Evolutionary conservation across 208 protist genomes (phyloP).

Genomic region (Crithidia thermophila): DNA sequence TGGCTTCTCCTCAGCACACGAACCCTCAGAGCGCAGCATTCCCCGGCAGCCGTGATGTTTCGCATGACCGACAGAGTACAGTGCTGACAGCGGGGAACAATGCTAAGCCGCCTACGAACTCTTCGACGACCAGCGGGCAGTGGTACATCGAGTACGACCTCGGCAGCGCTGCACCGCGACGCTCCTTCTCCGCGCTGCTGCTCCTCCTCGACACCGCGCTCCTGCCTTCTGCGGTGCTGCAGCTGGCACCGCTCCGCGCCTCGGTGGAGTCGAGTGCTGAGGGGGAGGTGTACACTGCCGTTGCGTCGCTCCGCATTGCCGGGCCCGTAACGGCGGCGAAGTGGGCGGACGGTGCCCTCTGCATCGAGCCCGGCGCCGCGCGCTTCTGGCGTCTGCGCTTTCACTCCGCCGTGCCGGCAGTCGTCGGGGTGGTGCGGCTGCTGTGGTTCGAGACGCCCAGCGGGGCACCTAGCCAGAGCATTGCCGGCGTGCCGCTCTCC

Average conservation of each 20-base stretch:
- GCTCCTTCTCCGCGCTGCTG: slow-evolving; percentile 52
- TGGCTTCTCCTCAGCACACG: neutral
- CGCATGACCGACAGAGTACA: no score
- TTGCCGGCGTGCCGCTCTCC: slow-evolving; percentile 9
- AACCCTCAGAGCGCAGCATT: no score
- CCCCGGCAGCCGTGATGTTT: no score
- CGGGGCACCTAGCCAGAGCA: neutral
- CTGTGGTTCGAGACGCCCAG: slow-evolving; percentile 53
- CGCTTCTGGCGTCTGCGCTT: slow-evolving; percentile 78
- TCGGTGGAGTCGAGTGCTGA: slow-evolving; percentile 67
- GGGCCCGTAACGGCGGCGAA: slow-evolving; percentile 13
- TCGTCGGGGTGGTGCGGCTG: slow-evolving; percentile 54
- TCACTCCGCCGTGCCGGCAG: slow-evolving; percentile 34
- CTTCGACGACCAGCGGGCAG: no score
- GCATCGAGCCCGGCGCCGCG: slow-evolving; percentile 15
- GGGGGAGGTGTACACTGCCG: slow-evolving; percentile 30
- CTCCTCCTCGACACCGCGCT: slow-evolving; percentile 54
- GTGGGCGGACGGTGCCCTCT: slow-evolving; percentile 15
- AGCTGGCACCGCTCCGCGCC: slow-evolving; percentile 40
- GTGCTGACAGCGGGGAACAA: no score
- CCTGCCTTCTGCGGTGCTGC: slow-evolving; percentile 47
- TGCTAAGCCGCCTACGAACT: neutral
- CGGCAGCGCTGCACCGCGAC: slow-evolving; percentile 21
- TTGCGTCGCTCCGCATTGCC: slow-evolving; percentile 22
- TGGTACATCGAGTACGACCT: slow-evolving; percentile 55